Evolutionary conservation across 208 protist species (phyloP).

Genomic region (Leishmania amazonensis): DNA sequence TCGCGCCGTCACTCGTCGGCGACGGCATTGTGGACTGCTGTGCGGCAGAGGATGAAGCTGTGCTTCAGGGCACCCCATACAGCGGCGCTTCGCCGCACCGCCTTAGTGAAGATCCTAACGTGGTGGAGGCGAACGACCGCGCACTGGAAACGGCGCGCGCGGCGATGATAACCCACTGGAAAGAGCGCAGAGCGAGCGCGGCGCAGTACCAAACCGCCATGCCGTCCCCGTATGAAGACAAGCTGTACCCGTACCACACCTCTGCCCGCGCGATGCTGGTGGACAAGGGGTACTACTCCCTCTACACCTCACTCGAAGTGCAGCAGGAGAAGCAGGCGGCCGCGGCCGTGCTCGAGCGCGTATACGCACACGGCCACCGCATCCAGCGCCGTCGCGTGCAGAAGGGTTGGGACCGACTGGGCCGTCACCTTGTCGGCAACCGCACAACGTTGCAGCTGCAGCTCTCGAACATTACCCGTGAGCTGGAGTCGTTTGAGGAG

Average conservation of each 20-base stretch:
- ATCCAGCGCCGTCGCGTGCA: constrained; percentile 40
- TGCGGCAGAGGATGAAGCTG: constrained; percentile 62
- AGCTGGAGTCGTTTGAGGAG: constrained; percentile 31
- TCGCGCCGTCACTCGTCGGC: constrained; percentile 65
- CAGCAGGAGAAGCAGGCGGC: constrained; percentile 32
- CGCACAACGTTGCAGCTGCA: constrained; percentile 22
- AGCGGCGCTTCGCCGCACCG: background rate
- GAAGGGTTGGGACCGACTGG: constrained; percentile 63
- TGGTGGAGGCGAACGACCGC: background rate
- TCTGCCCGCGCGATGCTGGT: constrained; percentile 53
- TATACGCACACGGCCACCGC: constrained; percentile 43
- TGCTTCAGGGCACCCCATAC: constrained; percentile 10
- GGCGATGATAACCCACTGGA: constrained; percentile 13
- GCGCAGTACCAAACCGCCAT: background rate
- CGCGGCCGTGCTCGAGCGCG: constrained; percentile 23
- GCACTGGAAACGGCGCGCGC: constrained; percentile 1
- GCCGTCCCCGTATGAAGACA: constrained; percentile 26
- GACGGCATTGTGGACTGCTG: constrained; percentile 84
- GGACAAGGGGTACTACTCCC: constrained; percentile 54
- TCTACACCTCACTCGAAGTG: constrained; percentile 47
- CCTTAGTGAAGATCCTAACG: background rate
- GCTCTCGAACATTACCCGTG: constrained; percentile 25
- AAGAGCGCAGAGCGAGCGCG: constrained; percentile 9
- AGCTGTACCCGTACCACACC: constrained; percentile 41
- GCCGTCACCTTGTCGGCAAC: constrained; percentile 40